These are phyloP conservation scores for Flaveria bidentis DNA, from an alignment of 129 eudicot genomes.

Conservation along the genomic window DNA sequence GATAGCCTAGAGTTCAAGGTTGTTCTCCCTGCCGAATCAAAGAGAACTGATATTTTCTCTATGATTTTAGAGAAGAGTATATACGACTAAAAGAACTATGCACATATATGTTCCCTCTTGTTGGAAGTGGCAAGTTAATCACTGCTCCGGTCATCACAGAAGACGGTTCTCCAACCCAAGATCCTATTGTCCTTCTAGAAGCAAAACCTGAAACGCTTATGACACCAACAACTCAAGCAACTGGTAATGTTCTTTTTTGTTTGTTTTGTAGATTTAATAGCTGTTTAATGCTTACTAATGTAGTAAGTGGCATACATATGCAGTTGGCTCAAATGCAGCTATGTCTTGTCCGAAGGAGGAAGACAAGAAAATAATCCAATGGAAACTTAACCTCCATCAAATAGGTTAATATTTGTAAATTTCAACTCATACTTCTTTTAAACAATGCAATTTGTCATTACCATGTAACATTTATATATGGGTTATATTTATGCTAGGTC, in stretches of 20 bases:
- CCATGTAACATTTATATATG: conserved; percentile 14
- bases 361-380: conserved; percentile 72
- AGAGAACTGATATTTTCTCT: neutral
- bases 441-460: neutral
- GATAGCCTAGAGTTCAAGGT: conserved; percentile 6
- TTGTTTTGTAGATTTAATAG: neutral
- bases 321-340: conserved; percentile 41
- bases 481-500: conserved; percentile 58
- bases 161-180: conserved; percentile 65
- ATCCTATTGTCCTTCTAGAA: conserved; percentile 78
- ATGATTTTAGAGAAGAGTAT: conserved; percentile 60
- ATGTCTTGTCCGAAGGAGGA: conserved; percentile 36
- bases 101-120: conserved; percentile 71
- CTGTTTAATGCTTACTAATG: conserved; percentile 23
- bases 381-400: conserved; percentile 92
- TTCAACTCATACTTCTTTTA: neutral
- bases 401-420: conserved; percentile 59
- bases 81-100: conserved; percentile 64
- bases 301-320: conserved; percentile 19
- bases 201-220: conserved; percentile 37
- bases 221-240: conserved; percentile 36
- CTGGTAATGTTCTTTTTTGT: conserved; percentile 32
- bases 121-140: conserved; percentile 80
- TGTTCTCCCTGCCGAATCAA: neutral
- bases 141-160: conserved; percentile 87